These are phyloP conservation scores for Ceratocystis alfenasii DNA, from an alignment of 2,329 filamentous ascomycete genomes.

Conservation along the genomic window DNA sequence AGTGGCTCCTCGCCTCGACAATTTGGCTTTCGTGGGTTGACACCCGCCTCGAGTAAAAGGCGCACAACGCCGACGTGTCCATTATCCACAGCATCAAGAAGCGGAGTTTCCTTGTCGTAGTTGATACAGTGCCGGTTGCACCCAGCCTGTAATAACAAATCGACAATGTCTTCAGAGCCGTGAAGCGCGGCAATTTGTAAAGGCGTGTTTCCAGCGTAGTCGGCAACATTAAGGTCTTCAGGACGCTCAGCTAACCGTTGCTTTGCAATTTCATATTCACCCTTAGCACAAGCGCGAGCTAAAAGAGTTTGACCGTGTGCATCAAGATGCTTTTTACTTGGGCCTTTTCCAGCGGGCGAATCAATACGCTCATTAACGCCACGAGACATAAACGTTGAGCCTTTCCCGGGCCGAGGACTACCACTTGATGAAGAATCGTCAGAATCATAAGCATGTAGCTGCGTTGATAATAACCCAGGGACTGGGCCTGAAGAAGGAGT, in stretches of 20 bases:
- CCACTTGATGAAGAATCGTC: slow-evolving; percentile 53
- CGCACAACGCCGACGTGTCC: slow-evolving; percentile 81
- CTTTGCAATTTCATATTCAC: slow-evolving; percentile 69
- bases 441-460: slow-evolving; percentile 53
- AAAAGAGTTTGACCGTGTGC: slow-evolving; percentile 84
- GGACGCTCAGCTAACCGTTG: slow-evolving; percentile 64
- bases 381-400: slow-evolving; percentile 42
- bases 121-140: slow-evolving; percentile 72
- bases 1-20: slow-evolving; percentile 86
- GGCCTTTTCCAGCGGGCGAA: slow-evolving; percentile 55
- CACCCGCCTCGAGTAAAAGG: slow-evolving; percentile 70
- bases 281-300: slow-evolving; percentile 78
- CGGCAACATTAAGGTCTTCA: slow-evolving; percentile 76
- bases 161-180: slow-evolving; percentile 75
- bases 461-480: slow-evolving; percentile 34
- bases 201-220: slow-evolving; percentile 93
- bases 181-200: slow-evolving; percentile 85
- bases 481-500: neutral
- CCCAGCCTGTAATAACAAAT: slow-evolving; percentile 70
- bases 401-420: slow-evolving; percentile 49
- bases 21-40: slow-evolving; percentile 84
- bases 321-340: slow-evolving; percentile 78
- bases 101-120: slow-evolving; percentile 78
- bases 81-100: slow-evolving; percentile 94
- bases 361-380: slow-evolving; percentile 47